These are phyloP conservation scores for Nothophoma quercina DNA, from an alignment of 2,329 filamentous ascomycete species.

Conservation along the genomic window DNA sequence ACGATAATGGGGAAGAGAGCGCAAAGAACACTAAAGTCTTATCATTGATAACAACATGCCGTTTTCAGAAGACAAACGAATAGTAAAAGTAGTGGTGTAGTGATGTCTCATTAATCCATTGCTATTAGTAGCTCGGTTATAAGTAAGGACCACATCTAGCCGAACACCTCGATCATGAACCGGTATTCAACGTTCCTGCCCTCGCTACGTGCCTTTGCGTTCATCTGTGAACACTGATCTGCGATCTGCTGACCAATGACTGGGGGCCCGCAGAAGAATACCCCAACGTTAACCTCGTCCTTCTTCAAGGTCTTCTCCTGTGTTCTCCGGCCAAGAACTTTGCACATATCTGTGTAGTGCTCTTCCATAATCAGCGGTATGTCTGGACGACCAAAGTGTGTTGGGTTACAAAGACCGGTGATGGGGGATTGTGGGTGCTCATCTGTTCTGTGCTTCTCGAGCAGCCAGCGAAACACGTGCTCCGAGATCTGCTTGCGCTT, in stretches of 20 bases:
- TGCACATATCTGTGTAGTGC: slow-evolving; percentile 62
- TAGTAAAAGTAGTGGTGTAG: too few species aligned
- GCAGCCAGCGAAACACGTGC: slow-evolving; percentile 64
- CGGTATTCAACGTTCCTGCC: slow-evolving; percentile 63
- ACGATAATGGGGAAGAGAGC: too few species aligned
- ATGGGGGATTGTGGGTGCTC: slow-evolving; percentile 61
- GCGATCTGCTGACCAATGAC: slow-evolving; percentile 64
- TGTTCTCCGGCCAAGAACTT: slow-evolving; percentile 33
- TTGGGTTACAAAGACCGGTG: slow-evolving; percentile 62
- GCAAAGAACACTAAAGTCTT: too few species aligned
- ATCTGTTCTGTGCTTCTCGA: slow-evolving; percentile 64
- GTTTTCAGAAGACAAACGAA: too few species aligned
- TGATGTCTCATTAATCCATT: not conserved
- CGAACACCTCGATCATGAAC: slow-evolving; percentile 67
- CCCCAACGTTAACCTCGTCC: slow-evolving; percentile 58
- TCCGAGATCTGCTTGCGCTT: slow-evolving; percentile 62
- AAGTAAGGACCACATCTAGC: slow-evolving; percentile 30
- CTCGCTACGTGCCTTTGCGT: slow-evolving; percentile 60
- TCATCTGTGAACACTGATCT: slow-evolving; percentile 62
- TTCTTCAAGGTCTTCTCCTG: slow-evolving; percentile 32
- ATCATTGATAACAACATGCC: too few species aligned
- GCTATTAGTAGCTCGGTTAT: not conserved
- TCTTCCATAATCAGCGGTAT: slow-evolving; percentile 61
- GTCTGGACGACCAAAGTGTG: slow-evolving; percentile 64
- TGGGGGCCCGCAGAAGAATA: slow-evolving; percentile 65